phyloP scores from a whole-genome alignment of 306 rosid species.

The Pyrus pyrifolia region DNA sequence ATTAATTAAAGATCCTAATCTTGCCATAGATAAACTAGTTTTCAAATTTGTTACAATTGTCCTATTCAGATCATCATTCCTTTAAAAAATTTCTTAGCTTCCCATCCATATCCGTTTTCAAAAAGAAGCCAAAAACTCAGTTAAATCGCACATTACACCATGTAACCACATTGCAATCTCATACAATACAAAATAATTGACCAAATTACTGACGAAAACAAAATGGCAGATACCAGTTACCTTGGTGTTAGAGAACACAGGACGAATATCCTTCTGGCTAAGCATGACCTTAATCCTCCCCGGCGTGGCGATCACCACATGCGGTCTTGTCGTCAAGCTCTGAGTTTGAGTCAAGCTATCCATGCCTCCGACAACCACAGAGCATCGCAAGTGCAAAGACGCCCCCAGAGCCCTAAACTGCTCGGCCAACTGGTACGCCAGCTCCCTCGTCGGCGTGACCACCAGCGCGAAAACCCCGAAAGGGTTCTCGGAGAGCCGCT shows the following conservation, averaged over 20 bases:
- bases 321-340: slow-evolving; percentile 59
- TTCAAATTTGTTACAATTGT: neutral
- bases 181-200: neutral
- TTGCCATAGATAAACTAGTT: neutral
- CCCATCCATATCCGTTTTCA: neutral
- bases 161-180: neutral
- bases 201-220: neutral
- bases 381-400: slow-evolving; percentile 46
- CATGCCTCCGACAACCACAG: slow-evolving; percentile 82
- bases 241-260: slow-evolving; percentile 61
- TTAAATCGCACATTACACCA: neutral
- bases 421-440: slow-evolving; percentile 72
- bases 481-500: slow-evolving; percentile 57
- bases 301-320: slow-evolving; percentile 77
- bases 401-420: slow-evolving; percentile 79
- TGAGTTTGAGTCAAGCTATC: slow-evolving; percentile 58
- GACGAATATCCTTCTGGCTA: slow-evolving; percentile 47
- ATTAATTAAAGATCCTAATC: neutral
- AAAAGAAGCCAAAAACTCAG: neutral
- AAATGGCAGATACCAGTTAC: slow-evolving; percentile 21
- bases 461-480: slow-evolving; percentile 73
- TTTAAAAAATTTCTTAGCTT: neutral
- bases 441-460: slow-evolving; percentile 78
- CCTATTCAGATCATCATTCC: neutral
- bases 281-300: slow-evolving; percentile 76